Conservation (phyloP, 257 asterid genomes). For the Rubia yunnanensis region DNA sequence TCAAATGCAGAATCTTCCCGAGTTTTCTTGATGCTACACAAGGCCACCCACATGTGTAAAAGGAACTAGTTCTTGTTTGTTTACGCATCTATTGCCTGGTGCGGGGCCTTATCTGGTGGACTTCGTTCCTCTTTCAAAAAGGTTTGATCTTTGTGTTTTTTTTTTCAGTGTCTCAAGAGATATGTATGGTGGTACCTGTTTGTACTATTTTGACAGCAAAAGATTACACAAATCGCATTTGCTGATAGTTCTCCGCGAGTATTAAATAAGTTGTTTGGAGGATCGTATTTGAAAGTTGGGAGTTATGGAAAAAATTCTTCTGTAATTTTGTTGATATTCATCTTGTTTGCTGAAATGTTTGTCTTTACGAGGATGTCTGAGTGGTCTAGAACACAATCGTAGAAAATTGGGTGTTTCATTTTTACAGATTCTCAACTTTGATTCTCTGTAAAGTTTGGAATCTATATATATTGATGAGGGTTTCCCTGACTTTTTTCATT, state of each 20-base stretch:
- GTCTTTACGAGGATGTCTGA: neutral
- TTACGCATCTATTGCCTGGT: neutral
- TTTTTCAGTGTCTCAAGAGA: neutral
- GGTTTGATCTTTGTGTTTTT: neutral
- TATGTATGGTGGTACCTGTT: neutral
- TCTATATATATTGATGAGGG: neutral
- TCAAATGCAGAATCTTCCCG: neutral
- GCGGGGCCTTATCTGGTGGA: neutral
- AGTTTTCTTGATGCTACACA: neutral
- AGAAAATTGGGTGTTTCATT: neutral
- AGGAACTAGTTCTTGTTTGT: neutral
- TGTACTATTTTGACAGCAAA: neutral
- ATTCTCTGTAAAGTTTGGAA: neutral
- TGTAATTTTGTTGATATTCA: neutral
- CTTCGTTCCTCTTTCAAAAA: neutral
- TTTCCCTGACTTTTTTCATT: neutral
- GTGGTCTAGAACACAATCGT: neutral
- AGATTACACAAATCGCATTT: slow-evolving; percentile 7
- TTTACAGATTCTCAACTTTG: neutral
- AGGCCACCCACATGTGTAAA: neutral
- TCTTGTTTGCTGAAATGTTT: neutral
- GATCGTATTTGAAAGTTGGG: neutral
- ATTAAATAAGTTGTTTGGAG: neutral
- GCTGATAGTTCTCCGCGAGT: neutral
- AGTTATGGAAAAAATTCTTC: neutral